Evolutionary conservation across 2,329 filamentous ascomycete genomes (phyloP).

Genomic region (Trichoderma afroharzianum): DNA sequence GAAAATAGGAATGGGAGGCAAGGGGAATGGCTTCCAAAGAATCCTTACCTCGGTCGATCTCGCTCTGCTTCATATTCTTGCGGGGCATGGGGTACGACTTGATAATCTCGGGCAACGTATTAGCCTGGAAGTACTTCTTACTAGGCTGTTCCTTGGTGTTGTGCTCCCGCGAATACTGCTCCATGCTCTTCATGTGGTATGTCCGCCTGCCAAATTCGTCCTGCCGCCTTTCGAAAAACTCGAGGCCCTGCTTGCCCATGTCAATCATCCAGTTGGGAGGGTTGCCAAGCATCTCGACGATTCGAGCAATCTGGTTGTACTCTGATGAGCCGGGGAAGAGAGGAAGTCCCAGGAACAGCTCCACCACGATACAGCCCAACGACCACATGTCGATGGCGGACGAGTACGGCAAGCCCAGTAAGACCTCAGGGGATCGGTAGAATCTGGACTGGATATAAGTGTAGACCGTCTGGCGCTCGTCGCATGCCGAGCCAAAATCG

Average conservation of each 20-base stretch:
- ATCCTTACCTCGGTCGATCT: constrained; percentile 82
- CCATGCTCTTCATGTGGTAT: constrained; percentile 93
- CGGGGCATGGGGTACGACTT: constrained; percentile 96
- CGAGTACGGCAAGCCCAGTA: constrained; percentile 94
- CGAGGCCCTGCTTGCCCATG: constrained; percentile 94
- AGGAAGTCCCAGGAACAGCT: constrained; percentile 90
- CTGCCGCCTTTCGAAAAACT: constrained; percentile 90
- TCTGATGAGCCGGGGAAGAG: constrained; percentile 96
- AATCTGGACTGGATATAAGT: constrained; percentile 99
- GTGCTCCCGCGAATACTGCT: constrained; percentile 94
- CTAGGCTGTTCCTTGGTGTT: constrained; percentile 97
- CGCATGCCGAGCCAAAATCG: constrained; percentile 97
- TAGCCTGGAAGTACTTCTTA: constrained; percentile 99
- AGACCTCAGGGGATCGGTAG: constrained; percentile 92
- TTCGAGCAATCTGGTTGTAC: constrained; percentile 96
- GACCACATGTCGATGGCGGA: constrained; percentile 99
- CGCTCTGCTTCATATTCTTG: constrained; percentile 98
- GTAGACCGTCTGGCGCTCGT: constrained; percentile 97
- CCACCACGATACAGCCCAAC: constrained; percentile 94
- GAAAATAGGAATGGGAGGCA: neutral
- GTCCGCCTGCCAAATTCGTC: constrained; percentile 91
- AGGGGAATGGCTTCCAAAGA: neutral
- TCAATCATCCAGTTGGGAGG: constrained; percentile 99
- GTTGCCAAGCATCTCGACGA: constrained; percentile 96
- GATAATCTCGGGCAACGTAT: constrained; percentile 92